Conservation (phyloP, 2,329 filamentous ascomycete genomes). For the Canariomyces notabilis region DNA sequence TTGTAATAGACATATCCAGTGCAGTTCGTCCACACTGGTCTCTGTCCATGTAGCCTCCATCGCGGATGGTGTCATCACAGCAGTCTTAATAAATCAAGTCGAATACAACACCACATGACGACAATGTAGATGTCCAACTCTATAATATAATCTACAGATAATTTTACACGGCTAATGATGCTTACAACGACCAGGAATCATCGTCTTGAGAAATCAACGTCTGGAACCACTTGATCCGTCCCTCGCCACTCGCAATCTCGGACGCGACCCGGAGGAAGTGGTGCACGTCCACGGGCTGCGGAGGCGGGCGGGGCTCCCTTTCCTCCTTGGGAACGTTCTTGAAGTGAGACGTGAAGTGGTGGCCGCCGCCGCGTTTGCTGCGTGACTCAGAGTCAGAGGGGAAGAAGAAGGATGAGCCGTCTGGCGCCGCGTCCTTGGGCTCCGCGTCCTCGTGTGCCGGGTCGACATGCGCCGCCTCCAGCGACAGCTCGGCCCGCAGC, state of each 20-base stretch:
- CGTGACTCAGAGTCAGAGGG: not conserved
- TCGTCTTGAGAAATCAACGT: not conserved
- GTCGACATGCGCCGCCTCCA: slow-evolving; percentile 33
- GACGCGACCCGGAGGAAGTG: slow-evolving; percentile 3
- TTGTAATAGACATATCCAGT: too few species aligned
- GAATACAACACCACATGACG: too few species aligned
- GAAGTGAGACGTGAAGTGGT: not conserved
- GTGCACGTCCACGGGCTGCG: not conserved
- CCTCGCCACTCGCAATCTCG: slow-evolving; percentile 4
- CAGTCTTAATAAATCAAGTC: too few species aligned
- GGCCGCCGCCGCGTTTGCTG: too few species aligned
- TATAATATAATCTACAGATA: slow-evolving; percentile 3
- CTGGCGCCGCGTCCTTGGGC: not conserved
- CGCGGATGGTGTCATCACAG: too few species aligned
- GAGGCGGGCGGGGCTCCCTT: not conserved
- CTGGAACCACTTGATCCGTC: slow-evolving; percentile 14
- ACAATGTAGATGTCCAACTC: too few species aligned
- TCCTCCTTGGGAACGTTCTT: not conserved
- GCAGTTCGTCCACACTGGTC: too few species aligned
- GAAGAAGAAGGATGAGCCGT: not conserved
- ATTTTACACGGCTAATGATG: not conserved
- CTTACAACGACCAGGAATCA: not conserved
- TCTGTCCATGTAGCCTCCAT: too few species aligned
- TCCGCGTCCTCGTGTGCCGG: not conserved
- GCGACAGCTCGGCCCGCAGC: slow-evolving; percentile 45